Base-by-base conservation (phyloP, 1,284 basidiomycete genomes). In the Microbotryomycetes sp. region DNA sequence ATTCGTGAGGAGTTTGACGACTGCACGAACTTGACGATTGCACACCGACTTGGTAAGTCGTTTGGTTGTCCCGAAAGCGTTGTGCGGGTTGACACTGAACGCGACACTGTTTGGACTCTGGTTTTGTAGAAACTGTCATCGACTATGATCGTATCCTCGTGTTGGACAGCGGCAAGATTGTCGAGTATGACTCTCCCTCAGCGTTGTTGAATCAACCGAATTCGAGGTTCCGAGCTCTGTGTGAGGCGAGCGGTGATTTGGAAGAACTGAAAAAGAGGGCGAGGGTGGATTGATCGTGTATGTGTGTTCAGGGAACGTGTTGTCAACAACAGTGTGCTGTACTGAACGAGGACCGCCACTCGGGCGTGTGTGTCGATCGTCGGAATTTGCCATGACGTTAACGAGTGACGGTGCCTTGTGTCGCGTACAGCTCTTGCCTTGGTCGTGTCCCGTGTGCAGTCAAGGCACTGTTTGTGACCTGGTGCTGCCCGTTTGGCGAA, bases 121-220 rank as follows among this genome's bases (percentile, higher is more conserved):
- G n/a, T 56, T 30, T 5, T 29, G 1, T 49, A 65, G 62, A 65
- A 23, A 60, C 69, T 0, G 52, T 70, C 16, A 65, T 70, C 49
- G 68, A 68, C 47, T 70, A 59, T 31, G 59, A 62, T 31, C 65
- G 68, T 3, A 46, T 70, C 25, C 48, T 66, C 46, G 68, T 70
- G 9, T 45, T 70, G 2, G 59, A 56, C 16, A 51, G 54, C 0
- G 67, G 67, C 9, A 31, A 48, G 15, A 32, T 69, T 16, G 58
- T 54, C 60, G 67, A 69, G 30, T 67, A 66, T 22, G 65, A 69
- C 53, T n/a, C 55, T 15, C 67, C 67, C 4, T 30, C 5, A 3
- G 46, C 15, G 5, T 49, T 69, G n/a, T 58, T 69, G 22, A 60
- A 66, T 25, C 48, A 32, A 28, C 14, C 51, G 15, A 49, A 57